Base-by-base conservation (phyloP, 2,329 filamentous ascomycete species). In the Phyllosticta citrichinensis region DNA sequence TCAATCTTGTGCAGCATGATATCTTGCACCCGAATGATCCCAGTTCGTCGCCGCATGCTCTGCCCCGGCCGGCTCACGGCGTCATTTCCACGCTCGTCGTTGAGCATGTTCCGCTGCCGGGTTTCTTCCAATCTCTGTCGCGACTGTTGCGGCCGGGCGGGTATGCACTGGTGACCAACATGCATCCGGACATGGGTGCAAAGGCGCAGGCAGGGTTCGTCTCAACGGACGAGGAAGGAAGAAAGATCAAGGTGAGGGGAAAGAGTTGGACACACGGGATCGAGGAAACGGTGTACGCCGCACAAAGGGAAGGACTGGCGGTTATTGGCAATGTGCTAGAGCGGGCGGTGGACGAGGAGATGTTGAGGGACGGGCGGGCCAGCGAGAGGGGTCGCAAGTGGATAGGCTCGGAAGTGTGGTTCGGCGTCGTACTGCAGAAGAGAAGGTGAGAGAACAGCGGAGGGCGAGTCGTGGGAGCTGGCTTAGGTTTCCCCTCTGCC, bases 151-250 rank as follows among this genome's bases (percentile, higher is more conserved):
- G 65, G 2, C 72, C 74, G 0, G 77, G 77, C 0, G 83, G 80
- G 0, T 70, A 79, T 55, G 71, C 85, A 5, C 73, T 87, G 10
- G 66, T 87, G n/a, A 87, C 84, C 0, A 87, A 87, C 66, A 88
- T 88, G 85, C 85, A 88, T 68, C 71, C 77, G 1, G 81, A 86
- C 2, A 87, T 87, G 84, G 84, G 83, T 1, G 64, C 64, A 14
- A 75, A 79, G 17, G 81, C 79, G 25, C 83, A 85, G 67, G 85
- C 85, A 0, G 85, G 85, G 0, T 87, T 88, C 66, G 75, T 83
- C 12, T 81, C 84, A 6, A 71, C 70, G 19, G 77, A 78, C 1
- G 72, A 67, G 1, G 30, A 58, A 12, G 55, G 60, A 14, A 35
- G 27, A 8, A 14, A 14, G 1, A 65, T 73, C 3, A 87, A 87